Evolutionary conservation across 768 basidiomycete genomes (phyloP), one percentile per base, ranked within the genome.

Genomic region (Rhodotorula kratochvilovae): DNA sequence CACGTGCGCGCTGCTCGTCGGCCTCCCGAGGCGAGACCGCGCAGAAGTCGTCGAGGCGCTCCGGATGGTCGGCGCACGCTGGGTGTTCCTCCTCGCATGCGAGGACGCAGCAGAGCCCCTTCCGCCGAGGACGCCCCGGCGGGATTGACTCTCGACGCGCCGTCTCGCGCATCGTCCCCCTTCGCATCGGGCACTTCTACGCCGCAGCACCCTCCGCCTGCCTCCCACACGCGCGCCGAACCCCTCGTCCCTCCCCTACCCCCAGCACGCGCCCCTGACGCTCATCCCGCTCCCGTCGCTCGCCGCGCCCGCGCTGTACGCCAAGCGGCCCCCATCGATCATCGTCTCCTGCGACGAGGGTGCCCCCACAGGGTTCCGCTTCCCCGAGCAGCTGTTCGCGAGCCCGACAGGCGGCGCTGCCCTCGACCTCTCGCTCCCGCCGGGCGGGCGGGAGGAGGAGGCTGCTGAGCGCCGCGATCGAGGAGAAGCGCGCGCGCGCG

Each of bases 1-100:
- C 33, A 73, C 72, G 17, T 67, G 65, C 42, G 72, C 72, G 12
- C 42, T 73, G 0, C 56, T 73, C 29, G 68, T 73, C 58, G 72
- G 68, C 11, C 58, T 73, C 29, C 27, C 46, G 45, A 23, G 25
- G 46, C 63, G 70, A 33, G 72, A 73, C 42, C 54, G 43, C 16
- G 10, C 2, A 27, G 72, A 73, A 36, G 72, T 73, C 1, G 17
- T 61, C 53, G 72, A 73, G 33, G 72, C 72, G 36, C 62, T 73
- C 29, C 43, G 66, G 33, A 66, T 55, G 51, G 72, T 73, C 45
- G 72, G 72, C 16, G 72, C 72, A 51, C 48, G 72, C 13, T 73
- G 72, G 72, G 68, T 73, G 2, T 70, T 61, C 62, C 21, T 70
- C 5, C n/a, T 70, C n/a, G 68, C 54, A 29, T 73, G 68, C 66